These are phyloP conservation scores for Malassezia nana DNA, from an alignment of 1,284 basidiomycete species.

Conservation along the genomic window DNA sequence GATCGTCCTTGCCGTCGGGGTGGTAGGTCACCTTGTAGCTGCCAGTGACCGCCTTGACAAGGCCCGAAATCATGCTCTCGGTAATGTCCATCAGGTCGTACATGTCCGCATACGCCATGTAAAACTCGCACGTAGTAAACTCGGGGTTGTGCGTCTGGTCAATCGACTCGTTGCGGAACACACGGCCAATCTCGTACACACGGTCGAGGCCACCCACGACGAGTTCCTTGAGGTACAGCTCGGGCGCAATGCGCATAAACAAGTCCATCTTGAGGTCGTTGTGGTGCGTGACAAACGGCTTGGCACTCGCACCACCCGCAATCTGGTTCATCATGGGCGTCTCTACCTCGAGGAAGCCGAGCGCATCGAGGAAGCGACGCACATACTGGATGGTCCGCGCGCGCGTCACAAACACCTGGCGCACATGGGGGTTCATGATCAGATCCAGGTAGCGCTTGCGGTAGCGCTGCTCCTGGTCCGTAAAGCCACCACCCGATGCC, in stretches of 20 bases:
- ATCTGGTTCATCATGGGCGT: slow-evolving; percentile 97
- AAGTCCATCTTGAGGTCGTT: slow-evolving; percentile 95
- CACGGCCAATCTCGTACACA: slow-evolving; percentile 95
- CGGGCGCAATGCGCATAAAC: slow-evolving; percentile 95
- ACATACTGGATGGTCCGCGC: slow-evolving; percentile 53
- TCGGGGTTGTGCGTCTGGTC: slow-evolving; percentile 64
- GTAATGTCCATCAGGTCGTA: slow-evolving; percentile 98
- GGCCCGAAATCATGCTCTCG: slow-evolving; percentile 76
- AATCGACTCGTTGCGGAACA: slow-evolving; percentile 97
- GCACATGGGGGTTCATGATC: slow-evolving; percentile 83
- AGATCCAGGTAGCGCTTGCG: slow-evolving; percentile 98
- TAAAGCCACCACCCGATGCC: slow-evolving; percentile 49
- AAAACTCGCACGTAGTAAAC: slow-evolving; percentile 92
- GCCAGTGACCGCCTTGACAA: slow-evolving; percentile 77
- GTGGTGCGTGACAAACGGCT: slow-evolving; percentile 97
- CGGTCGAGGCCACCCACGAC: slow-evolving; percentile 93
- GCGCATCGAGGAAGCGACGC: slow-evolving; percentile 76
- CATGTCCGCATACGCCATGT: slow-evolving; percentile 99
- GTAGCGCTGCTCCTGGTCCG: slow-evolving; percentile 89
- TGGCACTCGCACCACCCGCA: slow-evolving; percentile 93
- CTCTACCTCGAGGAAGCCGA: slow-evolving; percentile 97
- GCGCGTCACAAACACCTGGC: slow-evolving; percentile 82
- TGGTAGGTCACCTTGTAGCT: slow-evolving; percentile 81
- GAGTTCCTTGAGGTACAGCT: slow-evolving; percentile 95
- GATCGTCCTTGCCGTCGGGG: slow-evolving; percentile 75